Conservation (phyloP, 495 filamentous ascomycete genomes). For the Cryomyces antarcticus region DNA sequence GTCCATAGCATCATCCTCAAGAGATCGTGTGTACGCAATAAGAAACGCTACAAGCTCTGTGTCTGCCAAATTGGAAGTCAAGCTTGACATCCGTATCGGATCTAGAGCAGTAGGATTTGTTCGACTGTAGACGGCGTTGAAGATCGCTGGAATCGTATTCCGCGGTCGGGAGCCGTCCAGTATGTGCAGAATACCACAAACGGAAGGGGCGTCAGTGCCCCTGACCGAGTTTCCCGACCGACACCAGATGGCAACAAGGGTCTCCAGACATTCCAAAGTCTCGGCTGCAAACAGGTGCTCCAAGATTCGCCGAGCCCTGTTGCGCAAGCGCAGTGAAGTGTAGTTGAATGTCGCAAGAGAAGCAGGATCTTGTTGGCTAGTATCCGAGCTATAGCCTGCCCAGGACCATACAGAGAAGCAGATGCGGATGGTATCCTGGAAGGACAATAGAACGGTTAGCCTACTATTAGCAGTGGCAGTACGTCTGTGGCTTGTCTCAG, state of each 20-base stretch:
- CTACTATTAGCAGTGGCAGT: conserved; percentile 77
- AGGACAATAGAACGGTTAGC: conserved; percentile 82
- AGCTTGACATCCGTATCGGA: conserved; percentile 56
- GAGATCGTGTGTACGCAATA: conserved; percentile 66
- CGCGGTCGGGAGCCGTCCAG: conserved; percentile 81
- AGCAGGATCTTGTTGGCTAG: conserved; percentile 34
- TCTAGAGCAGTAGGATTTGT: conserved; percentile 72
- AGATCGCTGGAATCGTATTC: conserved; percentile 86
- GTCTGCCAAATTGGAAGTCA: conserved; percentile 68
- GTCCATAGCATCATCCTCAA: conserved; percentile 97
- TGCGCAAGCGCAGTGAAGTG: conserved; percentile 73
- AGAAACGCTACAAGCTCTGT: conserved; percentile 70
- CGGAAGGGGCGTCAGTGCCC: conserved; percentile 15
- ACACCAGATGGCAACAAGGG: conserved; percentile 64
- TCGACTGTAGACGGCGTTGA: conserved; percentile 88
- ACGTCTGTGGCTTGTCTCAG: conserved; percentile 53
- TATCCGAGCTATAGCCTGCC: conserved; percentile 44
- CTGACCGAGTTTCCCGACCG: not conserved
- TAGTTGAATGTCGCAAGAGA: conserved; percentile 75
- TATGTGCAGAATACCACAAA: conserved; percentile 74
- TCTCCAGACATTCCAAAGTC: conserved; percentile 87
- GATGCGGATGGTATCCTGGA: conserved; percentile 82
- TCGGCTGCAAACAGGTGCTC: conserved; percentile 90
- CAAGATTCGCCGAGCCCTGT: conserved; percentile 65
- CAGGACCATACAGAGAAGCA: conserved; percentile 93